phyloP scores from a whole-genome alignment of 495 filamentous ascomycete species.

The Chaetomium tenue region DNA sequence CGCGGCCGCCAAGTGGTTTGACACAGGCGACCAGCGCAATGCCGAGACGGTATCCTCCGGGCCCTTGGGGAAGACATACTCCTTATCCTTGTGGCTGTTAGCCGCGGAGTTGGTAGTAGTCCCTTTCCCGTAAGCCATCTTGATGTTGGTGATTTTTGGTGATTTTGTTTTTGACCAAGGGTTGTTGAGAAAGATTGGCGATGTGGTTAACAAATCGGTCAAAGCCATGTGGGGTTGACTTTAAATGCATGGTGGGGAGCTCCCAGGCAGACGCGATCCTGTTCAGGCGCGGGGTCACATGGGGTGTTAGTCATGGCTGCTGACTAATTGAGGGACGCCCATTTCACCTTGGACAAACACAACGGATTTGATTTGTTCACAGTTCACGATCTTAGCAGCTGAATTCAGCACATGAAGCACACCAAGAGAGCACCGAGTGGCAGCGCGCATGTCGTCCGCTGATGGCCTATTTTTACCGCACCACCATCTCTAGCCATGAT shows the following conservation, averaged over 20 bases:
- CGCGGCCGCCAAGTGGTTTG: conserved; percentile 76
- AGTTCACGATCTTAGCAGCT: too few relatives aligned
- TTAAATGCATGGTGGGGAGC: background rate
- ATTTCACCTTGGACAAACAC: too few relatives aligned
- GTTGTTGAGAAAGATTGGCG: background rate
- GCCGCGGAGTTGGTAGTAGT: conserved; percentile 46
- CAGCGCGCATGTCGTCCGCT: too few relatives aligned
- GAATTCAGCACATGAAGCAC: too few relatives aligned
- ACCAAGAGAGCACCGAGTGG: too few relatives aligned
- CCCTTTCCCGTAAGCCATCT: conserved; percentile 15
- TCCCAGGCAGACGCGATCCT: background rate
- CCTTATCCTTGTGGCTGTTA: conserved; percentile 72
- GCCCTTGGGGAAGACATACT: conserved; percentile 65
- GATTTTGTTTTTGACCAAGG: too few relatives aligned
- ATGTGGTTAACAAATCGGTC: background rate
- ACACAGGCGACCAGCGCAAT: conserved; percentile 72
- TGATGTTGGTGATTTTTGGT: conserved; percentile 1
- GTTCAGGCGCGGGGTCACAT: background rate
- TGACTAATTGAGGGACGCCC: too few relatives aligned
- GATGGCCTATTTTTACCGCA: too few relatives aligned
- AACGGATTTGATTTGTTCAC: too few relatives aligned
- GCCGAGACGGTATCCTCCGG: conserved; percentile 86
- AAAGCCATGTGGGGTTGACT: background rate
- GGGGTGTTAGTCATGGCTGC: background rate
- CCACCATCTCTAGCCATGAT: too few relatives aligned